Base-by-base conservation (phyloP, 2,329 filamentous ascomycete genomes). In the Colletotrichum endophyticum region DNA sequence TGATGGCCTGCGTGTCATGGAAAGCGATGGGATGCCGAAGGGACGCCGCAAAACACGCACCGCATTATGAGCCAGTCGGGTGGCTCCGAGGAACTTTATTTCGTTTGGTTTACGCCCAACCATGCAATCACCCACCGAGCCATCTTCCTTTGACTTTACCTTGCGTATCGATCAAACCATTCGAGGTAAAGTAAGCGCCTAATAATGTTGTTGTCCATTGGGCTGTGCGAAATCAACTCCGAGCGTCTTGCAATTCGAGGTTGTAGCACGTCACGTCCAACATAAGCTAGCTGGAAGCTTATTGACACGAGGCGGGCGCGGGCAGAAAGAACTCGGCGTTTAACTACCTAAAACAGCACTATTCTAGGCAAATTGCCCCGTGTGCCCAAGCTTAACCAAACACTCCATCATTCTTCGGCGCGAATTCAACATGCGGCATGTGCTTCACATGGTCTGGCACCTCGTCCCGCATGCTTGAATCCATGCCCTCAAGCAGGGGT, bases 351-450 rank as follows among this genome's bases (percentile, higher is more conserved):
- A 59, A 25, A 28, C 16, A 59, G 8, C 22, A 59, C 22, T 16
- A 59, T 59, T 27, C 13, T 27, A 27, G 27, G 25, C 25, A 59
- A 63, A 5, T n/a, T 5, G 59, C 27, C 15, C 25, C 15, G 11
- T 6, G 30, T 49, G 25, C 12, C 16, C 19, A 22, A 59, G n/a
- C 19, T 27, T 49, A 72, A 2, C 62, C 72, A 57, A 73, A 73
- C 1, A 73, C 57, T 4, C 72, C 72, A 13, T 73, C 72, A 4
- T 70, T 73, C 12, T 73, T 70, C 1, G 72, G 72, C 13, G 6
- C 39, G 9, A 73, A 73, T 12, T 73, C 72, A 9, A 73, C 72
- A 13, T 70, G 66, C 4, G 72, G 72, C 72, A 73, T 73, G 9
- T 11, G 16, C 25, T 44, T 57, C 12, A 22, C 57, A 7, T 70